Conservation (phyloP, 345 rosid genomes). For the Bruguiera gymnorhiza region DNA sequence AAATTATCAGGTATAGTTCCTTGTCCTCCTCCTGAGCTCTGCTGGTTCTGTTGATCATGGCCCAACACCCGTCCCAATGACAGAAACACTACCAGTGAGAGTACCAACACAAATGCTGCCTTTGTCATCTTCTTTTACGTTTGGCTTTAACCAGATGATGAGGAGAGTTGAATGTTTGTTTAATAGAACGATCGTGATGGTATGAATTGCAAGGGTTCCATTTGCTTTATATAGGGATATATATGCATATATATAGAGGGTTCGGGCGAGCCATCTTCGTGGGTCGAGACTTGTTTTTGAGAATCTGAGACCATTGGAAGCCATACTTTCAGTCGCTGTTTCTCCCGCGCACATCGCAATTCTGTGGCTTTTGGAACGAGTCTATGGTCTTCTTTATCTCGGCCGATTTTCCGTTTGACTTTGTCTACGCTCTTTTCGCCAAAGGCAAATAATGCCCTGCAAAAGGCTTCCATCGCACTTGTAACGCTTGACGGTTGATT, state of each 20-base stretch:
- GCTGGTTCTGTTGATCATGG: neutral
- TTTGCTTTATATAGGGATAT: neutral
- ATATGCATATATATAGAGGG: slow-evolving; percentile 2
- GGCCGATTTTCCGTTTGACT: no score
- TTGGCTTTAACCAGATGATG: neutral
- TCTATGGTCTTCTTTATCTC: no score
- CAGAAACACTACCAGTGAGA: slow-evolving; percentile 4
- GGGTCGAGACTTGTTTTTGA: neutral
- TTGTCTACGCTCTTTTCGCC: no score
- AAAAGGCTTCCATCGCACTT: no score
- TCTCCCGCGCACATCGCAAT: neutral
- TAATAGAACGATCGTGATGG: neutral
- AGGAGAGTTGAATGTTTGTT: neutral
- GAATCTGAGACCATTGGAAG: neutral
- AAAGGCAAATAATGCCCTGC: no score
- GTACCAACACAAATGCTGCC: neutral
- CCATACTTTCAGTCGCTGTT: neutral
- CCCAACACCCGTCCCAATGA: neutral
- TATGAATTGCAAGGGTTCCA: neutral
- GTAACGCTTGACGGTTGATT: no score
- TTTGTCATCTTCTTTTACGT: slow-evolving; percentile 6
- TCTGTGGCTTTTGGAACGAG: no score
- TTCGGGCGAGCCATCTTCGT: neutral
- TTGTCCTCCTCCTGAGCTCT: neutral
- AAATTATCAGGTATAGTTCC: neutral